Percentiles rank a stretch among this genome's conserved stretches.
Evolutionary conservation across 1,139 yeast species (phyloP).

Genomic region (Candida labiduridarum): DNA sequence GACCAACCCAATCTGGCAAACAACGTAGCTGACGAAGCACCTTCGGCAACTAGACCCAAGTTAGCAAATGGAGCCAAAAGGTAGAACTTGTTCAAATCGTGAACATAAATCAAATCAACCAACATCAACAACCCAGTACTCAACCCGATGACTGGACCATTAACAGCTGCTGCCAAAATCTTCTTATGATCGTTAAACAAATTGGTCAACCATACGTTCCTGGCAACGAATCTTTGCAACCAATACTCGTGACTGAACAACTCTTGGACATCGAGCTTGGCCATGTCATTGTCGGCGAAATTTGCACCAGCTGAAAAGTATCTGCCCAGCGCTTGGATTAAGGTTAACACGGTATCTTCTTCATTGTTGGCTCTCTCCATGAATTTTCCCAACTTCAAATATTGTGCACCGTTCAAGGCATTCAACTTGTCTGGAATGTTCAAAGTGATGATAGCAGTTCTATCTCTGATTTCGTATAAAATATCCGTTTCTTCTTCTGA

Average conservation of each 20-base stretch:
- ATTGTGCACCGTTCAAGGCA: constrained; percentile 70
- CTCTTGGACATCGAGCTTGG: constrained; percentile 24
- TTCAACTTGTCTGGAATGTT: constrained; percentile 65
- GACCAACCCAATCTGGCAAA: constrained; percentile 75
- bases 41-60: constrained; percentile 84
- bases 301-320: constrained; percentile 90
- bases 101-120: constrained; percentile 76
- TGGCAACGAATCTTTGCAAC: constrained; percentile 62
- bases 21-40: constrained; percentile 72
- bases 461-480: constrained; percentile 54
- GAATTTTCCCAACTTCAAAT: constrained; percentile 60
- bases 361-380: constrained; percentile 70
- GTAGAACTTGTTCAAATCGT: constrained; percentile 57
- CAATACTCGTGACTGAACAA: constrained; percentile 53
- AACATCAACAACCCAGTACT: constrained; percentile 73
- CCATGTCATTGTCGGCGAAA: constrained; percentile 40
- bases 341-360: constrained; percentile 63
- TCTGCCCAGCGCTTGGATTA: constrained; percentile 72
- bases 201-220: constrained; percentile 71
- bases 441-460: constrained; percentile 66
- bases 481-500: constrained; percentile 33
- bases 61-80: constrained; percentile 78
- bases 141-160: constrained; percentile 88
- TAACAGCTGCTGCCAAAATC: constrained; percentile 72
- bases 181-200: constrained; percentile 73